Conservation (phyloP, 1,284 basidiomycete species). For the Leccinum solheimii region DNA sequence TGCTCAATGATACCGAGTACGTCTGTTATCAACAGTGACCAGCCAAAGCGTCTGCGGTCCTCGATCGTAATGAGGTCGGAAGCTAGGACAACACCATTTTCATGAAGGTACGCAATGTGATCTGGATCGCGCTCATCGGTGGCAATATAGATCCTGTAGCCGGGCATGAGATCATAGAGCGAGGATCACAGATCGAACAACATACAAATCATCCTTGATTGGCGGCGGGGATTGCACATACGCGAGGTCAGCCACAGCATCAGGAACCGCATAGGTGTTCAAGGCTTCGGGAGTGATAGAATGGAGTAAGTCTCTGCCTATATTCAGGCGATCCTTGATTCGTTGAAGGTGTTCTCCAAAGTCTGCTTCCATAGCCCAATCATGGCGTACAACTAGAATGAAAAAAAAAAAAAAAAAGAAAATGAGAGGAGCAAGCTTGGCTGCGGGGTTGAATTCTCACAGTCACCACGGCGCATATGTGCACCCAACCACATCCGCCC, state of each 20-base stretch:
- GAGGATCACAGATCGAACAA: not conserved
- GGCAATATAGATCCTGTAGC: slow-evolving; percentile 47
- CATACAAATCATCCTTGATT: slow-evolving; percentile 28
- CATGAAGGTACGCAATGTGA: slow-evolving; percentile 38
- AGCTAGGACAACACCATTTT: slow-evolving; percentile 37
- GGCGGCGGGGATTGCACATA: slow-evolving; percentile 22
- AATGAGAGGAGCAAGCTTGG: slow-evolving; percentile 25
- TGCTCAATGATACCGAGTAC: slow-evolving; percentile 49
- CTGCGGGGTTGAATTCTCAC: slow-evolving; percentile 26
- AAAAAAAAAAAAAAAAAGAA: not conserved
- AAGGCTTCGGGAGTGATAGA: slow-evolving; percentile 24
- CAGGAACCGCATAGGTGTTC: slow-evolving; percentile 33
- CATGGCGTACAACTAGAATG: slow-evolving; percentile 31
- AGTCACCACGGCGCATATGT: slow-evolving; percentile 52
- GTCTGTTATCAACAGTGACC: slow-evolving; percentile 46
- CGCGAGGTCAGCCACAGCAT: slow-evolving; percentile 23
- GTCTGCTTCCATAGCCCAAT: slow-evolving; percentile 40
- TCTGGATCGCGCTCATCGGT: slow-evolving; percentile 46
- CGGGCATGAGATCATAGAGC: slow-evolving; percentile 7
- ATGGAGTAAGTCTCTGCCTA: slow-evolving; percentile 35
- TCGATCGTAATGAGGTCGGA: slow-evolving; percentile 43
- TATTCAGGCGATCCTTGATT: slow-evolving; percentile 36
- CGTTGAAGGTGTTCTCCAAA: slow-evolving; percentile 41
- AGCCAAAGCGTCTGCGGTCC: slow-evolving; percentile 45
- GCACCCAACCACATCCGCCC: slow-evolving; percentile 48